Percentiles rank a stretch among this genome's conserved stretches.
Evolutionary conservation across 225 moss, liverwort and hornwort species (phyloP).

Genomic region (Sphagnum contortum): DNA sequence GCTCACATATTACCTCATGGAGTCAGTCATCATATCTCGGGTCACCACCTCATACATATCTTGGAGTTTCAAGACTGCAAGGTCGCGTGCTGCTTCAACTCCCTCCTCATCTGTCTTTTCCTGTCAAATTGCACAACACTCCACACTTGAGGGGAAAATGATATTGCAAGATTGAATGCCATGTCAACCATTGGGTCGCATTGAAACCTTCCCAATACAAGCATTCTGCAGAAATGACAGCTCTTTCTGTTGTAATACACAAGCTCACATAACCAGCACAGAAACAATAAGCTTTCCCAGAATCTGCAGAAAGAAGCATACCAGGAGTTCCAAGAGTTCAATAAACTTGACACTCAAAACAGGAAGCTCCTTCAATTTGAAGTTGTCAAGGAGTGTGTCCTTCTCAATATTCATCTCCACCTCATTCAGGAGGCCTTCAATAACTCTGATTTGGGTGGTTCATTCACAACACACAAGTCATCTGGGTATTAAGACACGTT

Average conservation of each 20-base stretch:
- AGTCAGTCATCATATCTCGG: constrained; percentile 90
- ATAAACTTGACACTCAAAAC: constrained; percentile 69
- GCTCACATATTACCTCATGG: constrained; percentile 51
- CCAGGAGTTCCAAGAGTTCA: constrained; percentile 80
- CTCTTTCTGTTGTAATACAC: no score
- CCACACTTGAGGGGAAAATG: no score
- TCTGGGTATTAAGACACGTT: no score
- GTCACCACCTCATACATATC: constrained; percentile 98
- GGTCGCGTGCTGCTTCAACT: constrained; percentile 53
- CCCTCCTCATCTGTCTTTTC: constrained; percentile 42
- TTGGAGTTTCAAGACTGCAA: constrained; percentile 79
- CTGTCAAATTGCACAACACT: constrained; percentile 2
- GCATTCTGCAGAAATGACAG: neutral
- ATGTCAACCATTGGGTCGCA: no score
- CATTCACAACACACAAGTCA: no score
- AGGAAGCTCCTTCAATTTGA: constrained; percentile 74
- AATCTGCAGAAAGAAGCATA: constrained; percentile 10
- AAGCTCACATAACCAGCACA: no score
- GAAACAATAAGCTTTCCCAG: no score
- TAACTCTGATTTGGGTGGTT: constrained; percentile 34
- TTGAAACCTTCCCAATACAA: no score
- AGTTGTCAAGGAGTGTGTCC: constrained; percentile 67
- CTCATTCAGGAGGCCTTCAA: constrained; percentile 73
- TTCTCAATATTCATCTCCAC: constrained; percentile 66
- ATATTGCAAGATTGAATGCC: no score